phyloP scores from a whole-genome alignment of 2,329 filamentous ascomycete genomes.

The Fusarium denticulatum region DNA sequence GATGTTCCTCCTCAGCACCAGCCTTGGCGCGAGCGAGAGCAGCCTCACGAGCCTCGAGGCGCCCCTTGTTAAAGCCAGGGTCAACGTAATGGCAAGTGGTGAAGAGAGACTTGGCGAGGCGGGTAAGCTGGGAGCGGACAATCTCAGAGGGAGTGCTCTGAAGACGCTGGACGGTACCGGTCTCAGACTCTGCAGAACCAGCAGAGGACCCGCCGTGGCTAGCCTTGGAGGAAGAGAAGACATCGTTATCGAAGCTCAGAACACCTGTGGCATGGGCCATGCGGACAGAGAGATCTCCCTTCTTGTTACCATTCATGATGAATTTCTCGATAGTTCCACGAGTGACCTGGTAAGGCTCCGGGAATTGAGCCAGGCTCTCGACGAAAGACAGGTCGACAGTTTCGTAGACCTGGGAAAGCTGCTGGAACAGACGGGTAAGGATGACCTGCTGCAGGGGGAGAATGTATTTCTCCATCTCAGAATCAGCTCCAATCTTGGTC shows the following conservation, averaged over 20 bases:
- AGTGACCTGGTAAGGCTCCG: constrained; percentile 93
- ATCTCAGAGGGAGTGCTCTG: constrained; percentile 99
- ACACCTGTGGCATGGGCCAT: constrained; percentile 96
- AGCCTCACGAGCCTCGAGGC: constrained; percentile 79
- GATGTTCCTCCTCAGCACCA: constrained; percentile 92
- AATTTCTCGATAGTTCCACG: constrained; percentile 97
- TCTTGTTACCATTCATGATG: constrained; percentile 99
- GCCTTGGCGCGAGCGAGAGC: constrained; percentile 84
- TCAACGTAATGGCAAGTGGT: constrained; percentile 97
- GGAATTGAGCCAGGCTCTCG: constrained; percentile 92
- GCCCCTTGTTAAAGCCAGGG: constrained; percentile 84
- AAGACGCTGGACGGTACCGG: constrained; percentile 87
- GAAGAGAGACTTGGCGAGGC: constrained; percentile 89
- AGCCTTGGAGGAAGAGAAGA: constrained; percentile 97
- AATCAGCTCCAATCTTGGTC: constrained; percentile 88
- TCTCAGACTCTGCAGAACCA: constrained; percentile 88
- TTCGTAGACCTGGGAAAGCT: constrained; percentile 98
- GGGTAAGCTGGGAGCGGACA: constrained; percentile 91
- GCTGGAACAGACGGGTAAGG: constrained; percentile 96
- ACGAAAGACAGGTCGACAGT: constrained; percentile 96
- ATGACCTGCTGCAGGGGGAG: constrained; percentile 97
- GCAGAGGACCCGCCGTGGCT: constrained; percentile 84
- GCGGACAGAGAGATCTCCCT: constrained; percentile 95
- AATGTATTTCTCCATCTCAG: constrained; percentile 98
- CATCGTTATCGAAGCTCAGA: constrained; percentile 96